A percentile compares a stretch with the other conserved stretches of the same genome.
Evolutionary conservation across 768 basidiomycete genomes (phyloP).

Genomic region (Leccinum pellstonianum): DNA sequence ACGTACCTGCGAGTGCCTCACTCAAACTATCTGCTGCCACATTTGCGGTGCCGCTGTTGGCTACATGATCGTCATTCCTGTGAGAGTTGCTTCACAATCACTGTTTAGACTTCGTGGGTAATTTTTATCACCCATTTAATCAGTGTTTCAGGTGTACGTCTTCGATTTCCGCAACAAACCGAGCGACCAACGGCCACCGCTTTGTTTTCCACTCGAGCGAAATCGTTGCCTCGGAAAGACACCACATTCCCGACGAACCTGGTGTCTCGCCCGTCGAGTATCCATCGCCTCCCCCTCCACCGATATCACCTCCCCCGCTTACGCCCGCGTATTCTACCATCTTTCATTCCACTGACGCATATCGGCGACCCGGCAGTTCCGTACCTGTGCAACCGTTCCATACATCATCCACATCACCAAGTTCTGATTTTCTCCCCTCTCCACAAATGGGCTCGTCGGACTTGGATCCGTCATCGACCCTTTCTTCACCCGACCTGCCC

Average conservation of each 20-base stretch:
- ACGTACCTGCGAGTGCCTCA: slow-evolving; percentile 83
- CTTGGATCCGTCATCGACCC: slow-evolving; percentile 19
- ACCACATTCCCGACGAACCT: slow-evolving; percentile 61
- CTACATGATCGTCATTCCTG: slow-evolving; percentile 77
- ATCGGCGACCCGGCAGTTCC: slow-evolving; percentile 9
- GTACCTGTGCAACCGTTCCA: slow-evolving; percentile 21
- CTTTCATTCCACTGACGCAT: slow-evolving; percentile 22
- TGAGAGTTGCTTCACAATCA: slow-evolving; percentile 21
- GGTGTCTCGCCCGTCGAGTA: slow-evolving; percentile 53
- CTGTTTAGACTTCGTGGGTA: slow-evolving; percentile 7
- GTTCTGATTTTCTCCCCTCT: slow-evolving; percentile 24
- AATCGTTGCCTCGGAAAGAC: slow-evolving; percentile 60
- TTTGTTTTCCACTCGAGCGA: slow-evolving; percentile 84
- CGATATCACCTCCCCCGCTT: slow-evolving; percentile 33
- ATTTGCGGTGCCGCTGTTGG: slow-evolving; percentile 74
- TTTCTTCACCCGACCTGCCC: slow-evolving; percentile 27
- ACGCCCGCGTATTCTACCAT: slow-evolving; percentile 30
- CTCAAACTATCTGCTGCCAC: slow-evolving; percentile 78
- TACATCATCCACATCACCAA: slow-evolving; percentile 13
- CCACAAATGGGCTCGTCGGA: slow-evolving; percentile 26
- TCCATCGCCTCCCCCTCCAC: slow-evolving; percentile 30
- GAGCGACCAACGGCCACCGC: slow-evolving; percentile 79
- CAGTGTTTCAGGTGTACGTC: slow-evolving; percentile 73
- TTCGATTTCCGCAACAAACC: slow-evolving; percentile 62
- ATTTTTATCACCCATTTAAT: slow-evolving; percentile 10